Percentiles rank a stretch among this genome's conserved stretches.
Conservation (phyloP, 495 filamentous ascomycete species). For the Cercophora scortea region DNA sequence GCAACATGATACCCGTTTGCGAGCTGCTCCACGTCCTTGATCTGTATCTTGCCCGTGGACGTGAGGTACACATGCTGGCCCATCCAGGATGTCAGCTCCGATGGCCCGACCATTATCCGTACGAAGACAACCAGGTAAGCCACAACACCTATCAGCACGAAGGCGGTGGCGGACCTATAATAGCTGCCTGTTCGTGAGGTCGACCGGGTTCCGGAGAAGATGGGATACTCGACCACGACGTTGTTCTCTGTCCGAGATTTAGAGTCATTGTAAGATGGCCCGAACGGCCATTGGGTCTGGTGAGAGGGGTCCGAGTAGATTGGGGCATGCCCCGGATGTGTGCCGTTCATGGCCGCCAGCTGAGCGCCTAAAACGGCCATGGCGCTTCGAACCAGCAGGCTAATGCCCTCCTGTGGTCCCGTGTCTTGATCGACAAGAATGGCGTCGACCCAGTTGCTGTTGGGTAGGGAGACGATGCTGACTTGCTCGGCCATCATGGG, state of each 20-base stretch:
- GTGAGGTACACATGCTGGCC: constrained; percentile 7
- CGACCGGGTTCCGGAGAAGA: neutral
- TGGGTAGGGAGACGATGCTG: too few species aligned
- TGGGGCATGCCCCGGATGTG: neutral
- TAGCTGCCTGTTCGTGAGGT: neutral
- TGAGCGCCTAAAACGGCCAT: neutral
- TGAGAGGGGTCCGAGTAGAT: neutral
- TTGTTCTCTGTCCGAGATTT: neutral
- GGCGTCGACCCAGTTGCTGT: neutral
- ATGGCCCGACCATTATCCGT: neutral
- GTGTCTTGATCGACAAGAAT: neutral
- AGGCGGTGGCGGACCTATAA: neutral
- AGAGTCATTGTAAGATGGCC: too few species aligned
- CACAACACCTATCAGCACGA: neutral
- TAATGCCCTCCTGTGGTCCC: neutral
- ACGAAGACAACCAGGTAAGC: neutral
- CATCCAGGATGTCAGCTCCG: constrained; percentile 3
- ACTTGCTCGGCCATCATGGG: neutral
- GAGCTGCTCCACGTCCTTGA: neutral
- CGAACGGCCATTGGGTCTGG: neutral
- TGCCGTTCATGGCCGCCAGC: neutral
- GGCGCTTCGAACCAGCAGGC: neutral
- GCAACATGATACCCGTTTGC: neutral
- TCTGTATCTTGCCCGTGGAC: neutral
- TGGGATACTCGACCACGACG: neutral